phyloP scores from a whole-genome alignment of 1,284 basidiomycete genomes.

The Pseudozyma sp. region DNA sequence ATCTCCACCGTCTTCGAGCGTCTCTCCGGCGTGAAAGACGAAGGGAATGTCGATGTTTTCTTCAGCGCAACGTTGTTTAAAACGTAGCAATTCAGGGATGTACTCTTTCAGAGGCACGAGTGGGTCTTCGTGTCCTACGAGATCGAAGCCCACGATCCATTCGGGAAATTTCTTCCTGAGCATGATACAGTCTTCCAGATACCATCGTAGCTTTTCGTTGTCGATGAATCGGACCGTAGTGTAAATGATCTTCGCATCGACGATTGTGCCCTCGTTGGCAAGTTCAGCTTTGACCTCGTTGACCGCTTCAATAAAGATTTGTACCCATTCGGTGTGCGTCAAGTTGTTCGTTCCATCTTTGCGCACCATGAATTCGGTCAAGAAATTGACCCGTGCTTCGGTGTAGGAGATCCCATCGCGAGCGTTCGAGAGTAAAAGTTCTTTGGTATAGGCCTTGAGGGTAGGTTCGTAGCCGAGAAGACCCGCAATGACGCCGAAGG shows the following conservation, averaged over 20 bases:
- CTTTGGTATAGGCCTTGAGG: slow-evolving; percentile 74
- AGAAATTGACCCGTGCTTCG: slow-evolving; percentile 79
- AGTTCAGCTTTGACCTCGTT: slow-evolving; percentile 70
- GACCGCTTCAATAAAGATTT: slow-evolving; percentile 74
- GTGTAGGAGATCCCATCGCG: slow-evolving; percentile 80
- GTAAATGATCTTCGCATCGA: slow-evolving; percentile 72
- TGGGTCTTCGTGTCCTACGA: slow-evolving; percentile 81
- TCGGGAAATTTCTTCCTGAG: slow-evolving; percentile 81
- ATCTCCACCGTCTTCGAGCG: slow-evolving; percentile 76
- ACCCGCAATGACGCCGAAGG: slow-evolving; percentile 66
- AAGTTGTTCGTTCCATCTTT: slow-evolving; percentile 75
- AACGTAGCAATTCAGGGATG: slow-evolving; percentile 75
- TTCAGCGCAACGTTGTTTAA: slow-evolving; percentile 75
- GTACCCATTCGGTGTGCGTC: slow-evolving; percentile 76
- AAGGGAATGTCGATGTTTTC: slow-evolving; percentile 78
- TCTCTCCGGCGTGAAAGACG: slow-evolving; percentile 83
- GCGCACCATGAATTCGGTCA: slow-evolving; percentile 75
- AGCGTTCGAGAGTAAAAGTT: slow-evolving; percentile 76
- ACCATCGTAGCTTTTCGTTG: slow-evolving; percentile 76
- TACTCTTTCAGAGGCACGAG: slow-evolving; percentile 77
- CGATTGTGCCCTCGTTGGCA: slow-evolving; percentile 17
- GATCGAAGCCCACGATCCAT: slow-evolving; percentile 81
- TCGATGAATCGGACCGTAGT: slow-evolving; percentile 75
- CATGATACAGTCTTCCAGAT: slow-evolving; percentile 78
- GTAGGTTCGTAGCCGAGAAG: slow-evolving; percentile 72